Base-by-base conservation (phyloP, 2,329 filamentous ascomycete species). In the Clarireedia paspali region DNA sequence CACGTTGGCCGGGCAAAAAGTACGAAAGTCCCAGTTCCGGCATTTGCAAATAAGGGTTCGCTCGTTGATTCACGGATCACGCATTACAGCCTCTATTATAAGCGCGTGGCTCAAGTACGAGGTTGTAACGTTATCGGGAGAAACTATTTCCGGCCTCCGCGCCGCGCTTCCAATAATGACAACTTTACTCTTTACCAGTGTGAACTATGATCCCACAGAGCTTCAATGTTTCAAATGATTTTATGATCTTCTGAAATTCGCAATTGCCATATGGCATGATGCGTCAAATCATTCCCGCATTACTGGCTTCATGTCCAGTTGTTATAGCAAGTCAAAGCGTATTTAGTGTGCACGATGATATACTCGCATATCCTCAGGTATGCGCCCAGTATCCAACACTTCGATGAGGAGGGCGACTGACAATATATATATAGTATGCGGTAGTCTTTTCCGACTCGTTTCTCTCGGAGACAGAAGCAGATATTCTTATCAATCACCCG, bases 291-390 rank as follows among this genome's bases (percentile, higher is more conserved):
- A 63, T 64, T 60, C 14, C 60, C 55, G 62, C 60, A 54, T 58
- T 68, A 30, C 55, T 69, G 59, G 63, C 63, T 55, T 59, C 58
- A 53, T 56, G 60, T 57, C 57, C 63, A 47, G 38, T 76, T 49
- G 74, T 73, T 54, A 70, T 78, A 57, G 79, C 77, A 47, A 79
- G 71, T 64, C 78, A 80, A 64, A 78, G 78, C 62, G 72, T 77
- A 20, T 89, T 89, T 74, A 88, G 82, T 68, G 83, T 89, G 15
- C 79, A 87, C 62, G 85, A 89, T 70, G 86, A 89, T 67, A 69
- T 89, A 27, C 76, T 89, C 53, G 86, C 85, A 15, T 88, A 81
- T 69, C 86, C 86, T 17, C 84, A 87, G 73, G 84, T 87, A 75
- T 57, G 44, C 50, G 46, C 51, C 30, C 39, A 23, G 23, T 23